Evolutionary conservation across 176 grass and related monocot genomes (phyloP).

Genomic region (Oryza meyeriana): DNA sequence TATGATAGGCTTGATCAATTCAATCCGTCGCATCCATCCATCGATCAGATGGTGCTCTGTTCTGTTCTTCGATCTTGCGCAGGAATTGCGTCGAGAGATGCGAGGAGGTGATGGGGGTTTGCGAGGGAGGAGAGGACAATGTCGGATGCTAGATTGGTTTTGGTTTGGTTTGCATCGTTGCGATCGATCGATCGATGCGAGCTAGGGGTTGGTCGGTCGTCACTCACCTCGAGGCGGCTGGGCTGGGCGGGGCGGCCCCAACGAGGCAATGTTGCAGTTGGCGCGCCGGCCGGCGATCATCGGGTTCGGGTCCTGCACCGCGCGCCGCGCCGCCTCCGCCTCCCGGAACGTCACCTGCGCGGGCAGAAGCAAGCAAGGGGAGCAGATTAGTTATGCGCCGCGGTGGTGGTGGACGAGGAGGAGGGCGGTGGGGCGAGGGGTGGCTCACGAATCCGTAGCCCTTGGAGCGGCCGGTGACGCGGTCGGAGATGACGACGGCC

Average conservation of each 20-base stretch:
- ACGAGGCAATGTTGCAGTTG: conserved; percentile 98
- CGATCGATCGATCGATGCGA: not conserved
- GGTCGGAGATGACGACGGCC: conserved; percentile 92
- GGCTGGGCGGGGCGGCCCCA: conserved; percentile 61
- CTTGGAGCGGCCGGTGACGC: conserved; percentile 46
- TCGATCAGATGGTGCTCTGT: not conserved
- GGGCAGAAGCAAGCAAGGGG: not conserved
- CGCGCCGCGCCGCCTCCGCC: conserved; percentile 59
- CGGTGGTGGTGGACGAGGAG: not conserved
- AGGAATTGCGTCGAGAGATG: not conserved
- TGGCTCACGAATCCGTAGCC: conserved; percentile 30
- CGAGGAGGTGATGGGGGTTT: not conserved
- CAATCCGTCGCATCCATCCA: not conserved
- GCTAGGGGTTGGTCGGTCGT: not conserved
- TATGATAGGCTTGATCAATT: not conserved
- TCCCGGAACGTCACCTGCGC: conserved; percentile 87
- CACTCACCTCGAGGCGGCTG: conserved; percentile 54
- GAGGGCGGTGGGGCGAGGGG: not conserved
- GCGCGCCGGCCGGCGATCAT: conserved; percentile 83
- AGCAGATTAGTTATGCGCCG: not conserved
- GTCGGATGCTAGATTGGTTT: not conserved
- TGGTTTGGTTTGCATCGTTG: not conserved
- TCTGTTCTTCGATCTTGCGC: not conserved
- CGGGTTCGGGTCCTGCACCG: conserved; percentile 84
- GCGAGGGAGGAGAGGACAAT: not conserved